Conservation (phyloP, 176 grass and related monocot genomes). For the Eragrostis curvula region DNA sequence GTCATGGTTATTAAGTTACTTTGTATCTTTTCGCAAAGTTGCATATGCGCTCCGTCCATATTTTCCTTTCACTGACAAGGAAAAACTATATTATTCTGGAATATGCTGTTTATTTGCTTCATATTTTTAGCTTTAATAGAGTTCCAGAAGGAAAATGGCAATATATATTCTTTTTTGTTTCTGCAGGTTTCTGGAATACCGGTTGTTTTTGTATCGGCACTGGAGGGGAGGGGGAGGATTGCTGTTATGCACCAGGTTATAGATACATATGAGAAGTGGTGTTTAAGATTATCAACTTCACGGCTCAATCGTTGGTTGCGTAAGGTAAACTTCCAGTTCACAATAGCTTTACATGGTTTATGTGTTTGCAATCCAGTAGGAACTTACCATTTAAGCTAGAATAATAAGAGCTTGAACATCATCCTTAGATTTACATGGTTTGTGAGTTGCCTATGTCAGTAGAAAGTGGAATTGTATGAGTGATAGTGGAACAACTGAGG, state of each 20-base stretch:
- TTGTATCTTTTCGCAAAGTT: background rate
- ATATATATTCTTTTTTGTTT: background rate
- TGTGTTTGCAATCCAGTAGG: conserved; percentile 5
- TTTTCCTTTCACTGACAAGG: conserved; percentile 24
- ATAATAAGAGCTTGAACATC: conserved; percentile 9
- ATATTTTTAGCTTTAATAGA: background rate
- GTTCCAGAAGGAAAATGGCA: background rate
- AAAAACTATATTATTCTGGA: background rate
- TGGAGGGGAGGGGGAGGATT: conserved; percentile 76
- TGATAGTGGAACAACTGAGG: conserved; percentile 1
- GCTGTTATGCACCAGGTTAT: conserved; percentile 86
- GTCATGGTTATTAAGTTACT: background rate
- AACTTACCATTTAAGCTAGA: background rate
- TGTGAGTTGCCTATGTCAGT: background rate
- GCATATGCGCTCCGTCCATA: background rate
- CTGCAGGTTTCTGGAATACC: conserved; percentile 88
- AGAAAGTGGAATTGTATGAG: conserved; percentile 23
- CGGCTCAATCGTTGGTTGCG: conserved; percentile 90
- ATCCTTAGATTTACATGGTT: conserved; percentile 19
- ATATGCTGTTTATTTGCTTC: conserved; percentile 26
- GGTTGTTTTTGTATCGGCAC: conserved; percentile 93
- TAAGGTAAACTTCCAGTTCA: conserved; percentile 63
- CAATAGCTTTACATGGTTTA: background rate
- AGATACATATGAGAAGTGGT: conserved; percentile 89
- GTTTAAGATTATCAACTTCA: conserved; percentile 89